Evolutionary conservation across 306 rosid species (phyloP).

Genomic region (Medicago lupulina): DNA sequence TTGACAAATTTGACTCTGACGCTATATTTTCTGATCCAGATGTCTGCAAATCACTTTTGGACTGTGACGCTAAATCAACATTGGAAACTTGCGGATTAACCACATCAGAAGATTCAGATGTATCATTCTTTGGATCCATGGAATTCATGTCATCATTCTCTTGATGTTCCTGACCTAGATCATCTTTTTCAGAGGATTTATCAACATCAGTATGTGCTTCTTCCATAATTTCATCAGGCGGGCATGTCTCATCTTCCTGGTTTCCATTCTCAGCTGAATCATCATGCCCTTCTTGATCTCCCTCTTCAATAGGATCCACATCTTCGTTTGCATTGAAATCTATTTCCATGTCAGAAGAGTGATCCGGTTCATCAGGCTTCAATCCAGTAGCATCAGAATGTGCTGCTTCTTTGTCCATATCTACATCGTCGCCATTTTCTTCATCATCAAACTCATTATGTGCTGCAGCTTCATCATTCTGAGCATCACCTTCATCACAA

Average conservation of each 20-base stretch:
- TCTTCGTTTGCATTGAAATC: slow-evolving; percentile 59
- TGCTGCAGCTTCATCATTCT: slow-evolving; percentile 47
- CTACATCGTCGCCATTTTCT: slow-evolving; percentile 55
- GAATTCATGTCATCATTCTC: slow-evolving; percentile 53
- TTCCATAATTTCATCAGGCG: slow-evolving; percentile 70
- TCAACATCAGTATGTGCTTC: slow-evolving; percentile 62
- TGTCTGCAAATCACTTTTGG: slow-evolving; percentile 55
- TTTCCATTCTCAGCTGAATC: slow-evolving; percentile 51
- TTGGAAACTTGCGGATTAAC: slow-evolving; percentile 50
- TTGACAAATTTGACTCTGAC: slow-evolving; percentile 59
- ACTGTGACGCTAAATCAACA: slow-evolving; percentile 55
- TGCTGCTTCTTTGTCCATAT: slow-evolving; percentile 68
- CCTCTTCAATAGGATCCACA: slow-evolving; percentile 59
- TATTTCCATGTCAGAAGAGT: slow-evolving; percentile 55
- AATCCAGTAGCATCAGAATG: slow-evolving; percentile 61
- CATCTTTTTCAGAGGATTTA: slow-evolving; percentile 60
- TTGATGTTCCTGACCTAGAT: slow-evolving; percentile 47
- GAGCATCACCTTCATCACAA: slow-evolving; percentile 54
- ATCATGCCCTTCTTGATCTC: slow-evolving; percentile 51
- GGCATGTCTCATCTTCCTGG: slow-evolving; percentile 49
- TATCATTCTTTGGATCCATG: slow-evolving; percentile 50
- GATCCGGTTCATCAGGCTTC: slow-evolving; percentile 64
- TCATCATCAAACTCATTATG: slow-evolving; percentile 53
- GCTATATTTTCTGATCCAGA: slow-evolving; percentile 51
- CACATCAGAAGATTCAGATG: slow-evolving; percentile 49